Evolutionary conservation across 1,284 basidiomycete genomes (phyloP), one percentile per base, ranked within the genome.

Genomic region (Cutaneotrichosporon mucoides): DNA sequence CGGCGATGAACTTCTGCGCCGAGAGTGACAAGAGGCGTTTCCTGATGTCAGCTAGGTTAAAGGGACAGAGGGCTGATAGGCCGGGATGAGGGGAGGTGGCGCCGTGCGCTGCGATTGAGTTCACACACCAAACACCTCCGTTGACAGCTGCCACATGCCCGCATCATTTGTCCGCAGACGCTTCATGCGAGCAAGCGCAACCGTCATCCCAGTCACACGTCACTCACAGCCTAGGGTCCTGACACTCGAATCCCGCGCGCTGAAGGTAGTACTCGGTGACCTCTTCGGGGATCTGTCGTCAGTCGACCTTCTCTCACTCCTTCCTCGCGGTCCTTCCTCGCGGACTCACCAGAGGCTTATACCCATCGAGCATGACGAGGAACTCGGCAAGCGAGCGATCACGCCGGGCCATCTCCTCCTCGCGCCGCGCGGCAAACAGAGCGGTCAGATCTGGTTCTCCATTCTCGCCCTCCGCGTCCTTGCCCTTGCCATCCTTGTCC

Each of bases 231-330:
- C 92, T 84, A 34, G 92, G 85, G 75, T 99, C 95, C 65, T 93
- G 88, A 73, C 90, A 94, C 71, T 98, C 94, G 76, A 99, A 98
- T 0, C 96, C 96, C 16, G 94, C 90, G 61, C 88, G 84, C 77
- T 99, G 93, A 9, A 99, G 85, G 79, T 97, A 99, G 78, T 95
- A 97, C 72, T 97, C 92, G 4, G 95, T 96, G 12, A 99, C 93
- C 76, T 99, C 93, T 74, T 95, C 96, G 2, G 96, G 96, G 67
- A 99, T 93, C 92, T 96, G 72, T 5, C 5, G 53, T 60, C 49
- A 57, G 52, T 33, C 40, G 6, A 8, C 11, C 24, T 24, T 24
- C 24, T 24, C 24, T 24, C 12, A 12, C 38, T 12, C 38, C 9
- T 12, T 40, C 38, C 38, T 40, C 38, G 38, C 38, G 8, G 38